phyloP scores from a whole-genome alignment of 2,329 filamentous ascomycete species.

The Fusarium beomiforme region DNA sequence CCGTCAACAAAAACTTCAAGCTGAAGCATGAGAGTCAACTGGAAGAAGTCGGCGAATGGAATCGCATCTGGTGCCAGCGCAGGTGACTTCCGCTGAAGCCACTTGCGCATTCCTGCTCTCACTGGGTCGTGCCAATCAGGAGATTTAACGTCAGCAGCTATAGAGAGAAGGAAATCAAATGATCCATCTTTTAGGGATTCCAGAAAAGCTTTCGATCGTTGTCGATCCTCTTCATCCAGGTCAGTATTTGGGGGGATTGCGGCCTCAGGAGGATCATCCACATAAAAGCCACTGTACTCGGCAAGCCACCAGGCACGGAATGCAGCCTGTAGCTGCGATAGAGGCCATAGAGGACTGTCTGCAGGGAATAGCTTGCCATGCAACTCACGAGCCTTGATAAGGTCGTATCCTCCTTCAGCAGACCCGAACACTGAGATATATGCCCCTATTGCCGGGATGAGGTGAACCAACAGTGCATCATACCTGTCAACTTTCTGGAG shows the following conservation, averaged over 20 bases:
- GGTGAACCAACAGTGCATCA: slow-evolving; percentile 78
- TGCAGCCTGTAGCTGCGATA: slow-evolving; percentile 81
- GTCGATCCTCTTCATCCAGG: slow-evolving; percentile 74
- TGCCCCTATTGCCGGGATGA: slow-evolving; percentile 81
- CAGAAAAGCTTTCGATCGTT: slow-evolving; percentile 77
- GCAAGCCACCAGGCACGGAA: slow-evolving; percentile 88
- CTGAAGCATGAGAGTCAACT: slow-evolving; percentile 77
- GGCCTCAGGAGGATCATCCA: slow-evolving; percentile 73
- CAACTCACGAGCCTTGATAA: slow-evolving; percentile 75
- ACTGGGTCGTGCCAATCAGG: slow-evolving; percentile 90
- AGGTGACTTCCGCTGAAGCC: slow-evolving; percentile 83
- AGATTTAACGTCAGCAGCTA: slow-evolving; percentile 82
- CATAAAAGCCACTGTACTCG: slow-evolving; percentile 91
- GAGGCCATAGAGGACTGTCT: slow-evolving; percentile 75
- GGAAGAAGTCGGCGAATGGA: slow-evolving; percentile 77
- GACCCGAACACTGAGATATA: slow-evolving; percentile 84
- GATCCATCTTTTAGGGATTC: slow-evolving; percentile 87
- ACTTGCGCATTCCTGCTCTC: slow-evolving; percentile 81
- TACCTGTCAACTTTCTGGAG: slow-evolving; percentile 80
- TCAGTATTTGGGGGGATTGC: slow-evolving; percentile 68
- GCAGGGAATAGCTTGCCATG: slow-evolving; percentile 74
- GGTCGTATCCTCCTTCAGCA: slow-evolving; percentile 73
- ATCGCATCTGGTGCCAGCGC: slow-evolving; percentile 73
- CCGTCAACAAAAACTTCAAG: slow-evolving; percentile 89
- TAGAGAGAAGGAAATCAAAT: slow-evolving; percentile 88